Percentiles rank a stretch among this genome's conserved stretches.
These are phyloP conservation scores for Paralagenidium karlingii DNA, from an alignment of 352 stramenopile genomes.

Conservation along the genomic window DNA sequence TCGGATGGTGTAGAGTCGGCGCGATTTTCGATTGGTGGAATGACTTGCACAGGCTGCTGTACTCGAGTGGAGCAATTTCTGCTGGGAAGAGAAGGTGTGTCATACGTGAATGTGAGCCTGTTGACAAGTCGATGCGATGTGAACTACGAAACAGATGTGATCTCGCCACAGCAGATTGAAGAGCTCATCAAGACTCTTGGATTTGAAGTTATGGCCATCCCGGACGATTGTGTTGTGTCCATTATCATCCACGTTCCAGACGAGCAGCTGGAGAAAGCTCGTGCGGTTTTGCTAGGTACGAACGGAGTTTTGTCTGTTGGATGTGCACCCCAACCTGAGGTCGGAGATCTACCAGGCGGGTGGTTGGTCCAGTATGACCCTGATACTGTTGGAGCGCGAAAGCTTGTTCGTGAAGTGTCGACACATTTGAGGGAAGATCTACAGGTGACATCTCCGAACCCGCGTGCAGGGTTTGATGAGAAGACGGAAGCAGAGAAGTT, in stretches of 20 bases:
- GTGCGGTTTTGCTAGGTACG: constrained; percentile 12
- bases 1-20: constrained; percentile 21
- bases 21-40: constrained; percentile 54
- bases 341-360: constrained; percentile 2
- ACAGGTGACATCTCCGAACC: constrained; percentile 30
- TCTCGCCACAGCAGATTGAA: constrained; percentile 49
- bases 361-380: constrained; percentile 32
- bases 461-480: constrained; percentile 18
- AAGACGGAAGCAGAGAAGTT: constrained; percentile 30
- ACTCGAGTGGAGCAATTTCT: constrained; percentile 75
- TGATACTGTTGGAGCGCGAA: constrained; percentile 17
- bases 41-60: constrained; percentile 82
- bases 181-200: constrained; percentile 43
- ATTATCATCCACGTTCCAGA: constrained; percentile 34
- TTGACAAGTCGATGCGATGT: constrained; percentile 42
- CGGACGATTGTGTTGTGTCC: constrained; percentile 31
- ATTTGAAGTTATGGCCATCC: constrained; percentile 47
- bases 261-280: constrained; percentile 10
- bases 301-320: constrained; percentile 22
- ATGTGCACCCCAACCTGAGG: background rate
- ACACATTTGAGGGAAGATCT: constrained; percentile 23
- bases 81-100: constrained; percentile 29
- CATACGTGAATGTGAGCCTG: constrained; percentile 46
- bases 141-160: constrained; percentile 23
- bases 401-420: constrained; percentile 23